phyloP scores from a whole-genome alignment of 352 stramenopile species.

The Pythium grandisporangium region DNA sequence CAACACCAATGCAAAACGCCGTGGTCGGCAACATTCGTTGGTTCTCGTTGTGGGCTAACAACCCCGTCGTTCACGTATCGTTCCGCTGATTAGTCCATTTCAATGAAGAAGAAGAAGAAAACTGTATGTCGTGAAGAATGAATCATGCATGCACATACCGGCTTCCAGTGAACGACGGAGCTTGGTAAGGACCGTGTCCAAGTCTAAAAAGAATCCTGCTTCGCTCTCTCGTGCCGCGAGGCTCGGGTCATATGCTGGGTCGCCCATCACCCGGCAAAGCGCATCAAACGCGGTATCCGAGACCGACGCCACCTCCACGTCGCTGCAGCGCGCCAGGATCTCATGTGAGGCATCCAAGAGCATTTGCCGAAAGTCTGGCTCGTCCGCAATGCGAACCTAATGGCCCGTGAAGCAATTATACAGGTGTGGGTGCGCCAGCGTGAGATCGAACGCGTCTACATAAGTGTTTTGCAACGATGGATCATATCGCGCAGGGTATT shows the following conservation, averaged over 20 bases:
- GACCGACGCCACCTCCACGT: slow-evolving; percentile 17
- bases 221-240: slow-evolving; percentile 48
- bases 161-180: slow-evolving; percentile 23
- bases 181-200: slow-evolving; percentile 23
- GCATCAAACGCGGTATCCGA: slow-evolving; percentile 27
- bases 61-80: background rate
- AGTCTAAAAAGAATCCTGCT: slow-evolving; percentile 50
- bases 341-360: slow-evolving; percentile 30
- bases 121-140: too few relatives aligned
- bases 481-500: background rate
- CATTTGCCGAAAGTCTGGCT: slow-evolving; percentile 27
- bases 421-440: too few relatives aligned
- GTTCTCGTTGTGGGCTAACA: slow-evolving; percentile 26
- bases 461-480: background rate
- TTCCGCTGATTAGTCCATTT: too few relatives aligned
- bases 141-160: slow-evolving; percentile 6
- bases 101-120: too few relatives aligned
- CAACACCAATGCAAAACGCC: slow-evolving; percentile 41
- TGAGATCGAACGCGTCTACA: background rate
- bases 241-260: slow-evolving; percentile 42
- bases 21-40: slow-evolving; percentile 30
- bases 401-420: slow-evolving; percentile 1
- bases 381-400: slow-evolving; percentile 5
- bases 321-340: slow-evolving; percentile 16
- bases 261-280: slow-evolving; percentile 36